Evolutionary conservation across 169 alveolate species (phyloP).

Genomic region (Gregarina niphandrodes): DNA sequence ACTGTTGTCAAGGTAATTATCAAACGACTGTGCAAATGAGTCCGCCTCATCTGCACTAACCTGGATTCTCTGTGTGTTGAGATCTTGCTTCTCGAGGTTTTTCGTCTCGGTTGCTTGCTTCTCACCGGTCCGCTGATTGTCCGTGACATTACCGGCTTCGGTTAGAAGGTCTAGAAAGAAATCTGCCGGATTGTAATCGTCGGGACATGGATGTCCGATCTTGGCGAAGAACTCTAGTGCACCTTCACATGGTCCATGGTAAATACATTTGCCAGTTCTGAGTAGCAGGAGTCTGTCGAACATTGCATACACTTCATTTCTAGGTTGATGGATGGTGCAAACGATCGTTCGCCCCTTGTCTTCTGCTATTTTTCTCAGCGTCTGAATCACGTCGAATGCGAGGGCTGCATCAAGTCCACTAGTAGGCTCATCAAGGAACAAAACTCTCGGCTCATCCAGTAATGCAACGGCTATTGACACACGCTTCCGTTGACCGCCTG

Average conservation of each 20-base stretch:
- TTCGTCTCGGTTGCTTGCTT: background rate
- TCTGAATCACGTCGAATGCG: slow-evolving; percentile 25
- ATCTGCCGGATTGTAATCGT: slow-evolving; percentile 28
- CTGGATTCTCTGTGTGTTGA: background rate
- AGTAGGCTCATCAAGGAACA: slow-evolving; percentile 53
- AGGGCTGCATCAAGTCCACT: slow-evolving; percentile 50
- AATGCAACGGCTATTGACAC: slow-evolving; percentile 61
- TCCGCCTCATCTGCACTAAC: background rate
- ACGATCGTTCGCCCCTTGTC: slow-evolving; percentile 18
- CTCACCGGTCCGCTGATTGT: background rate
- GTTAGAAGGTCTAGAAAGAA: slow-evolving; percentile 18
- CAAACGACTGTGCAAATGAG: background rate
- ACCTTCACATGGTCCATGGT: slow-evolving; percentile 34
- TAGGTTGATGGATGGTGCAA: slow-evolving; percentile 32
- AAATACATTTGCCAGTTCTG: slow-evolving; percentile 31
- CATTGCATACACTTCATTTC: slow-evolving; percentile 23
- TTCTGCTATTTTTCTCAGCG: slow-evolving; percentile 20
- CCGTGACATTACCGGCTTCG: background rate
- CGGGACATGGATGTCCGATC: slow-evolving; percentile 27
- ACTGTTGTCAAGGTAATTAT: background rate
- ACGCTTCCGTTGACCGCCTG: slow-evolving; percentile 70
- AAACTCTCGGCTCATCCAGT: slow-evolving; percentile 47
- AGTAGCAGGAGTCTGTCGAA: slow-evolving; percentile 40
- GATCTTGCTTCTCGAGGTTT: background rate
- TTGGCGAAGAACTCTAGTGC: slow-evolving; percentile 18